These are phyloP conservation scores for Primulina tabacum DNA, from an alignment of 257 asterid genomes.

Conservation along the genomic window DNA sequence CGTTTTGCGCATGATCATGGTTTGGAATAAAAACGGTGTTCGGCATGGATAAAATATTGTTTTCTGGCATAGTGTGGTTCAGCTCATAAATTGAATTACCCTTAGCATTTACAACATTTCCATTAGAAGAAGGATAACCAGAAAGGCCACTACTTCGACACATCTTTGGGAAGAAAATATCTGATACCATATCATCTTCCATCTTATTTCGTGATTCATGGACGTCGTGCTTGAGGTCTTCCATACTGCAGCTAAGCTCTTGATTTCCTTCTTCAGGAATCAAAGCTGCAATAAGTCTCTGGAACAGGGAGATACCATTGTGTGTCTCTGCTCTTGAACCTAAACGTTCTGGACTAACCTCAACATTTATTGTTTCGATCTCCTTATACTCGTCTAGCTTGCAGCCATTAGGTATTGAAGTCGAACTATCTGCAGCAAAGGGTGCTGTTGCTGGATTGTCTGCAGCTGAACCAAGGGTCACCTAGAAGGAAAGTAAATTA, in stretches of 20 bases:
- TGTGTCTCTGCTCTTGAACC: constrained; percentile 42
- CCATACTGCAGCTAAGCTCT: constrained; percentile 41
- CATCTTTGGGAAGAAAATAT: constrained; percentile 36
- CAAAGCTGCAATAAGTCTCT: constrained; percentile 79
- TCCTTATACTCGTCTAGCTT: constrained; percentile 51
- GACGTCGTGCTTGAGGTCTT: constrained; percentile 43
- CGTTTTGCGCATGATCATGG: constrained; percentile 44
- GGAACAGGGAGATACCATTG: constrained; percentile 58
- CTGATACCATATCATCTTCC: constrained; percentile 49
- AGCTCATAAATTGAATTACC: constrained; percentile 46
- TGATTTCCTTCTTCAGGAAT: constrained; percentile 69
- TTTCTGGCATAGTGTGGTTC: constrained; percentile 38
- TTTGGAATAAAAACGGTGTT: constrained; percentile 36
- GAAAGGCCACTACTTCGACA: constrained; percentile 43
- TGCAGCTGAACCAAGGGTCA: not conserved
- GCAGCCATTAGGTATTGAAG: constrained; percentile 37
- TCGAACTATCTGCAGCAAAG: constrained; percentile 48
- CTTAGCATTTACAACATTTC: constrained; percentile 41
- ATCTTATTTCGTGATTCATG: constrained; percentile 51
- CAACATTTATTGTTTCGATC: constrained; percentile 45
- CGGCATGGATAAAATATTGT: constrained; percentile 31
- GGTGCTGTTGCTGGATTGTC: constrained; percentile 40
- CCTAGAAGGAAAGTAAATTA: not conserved
- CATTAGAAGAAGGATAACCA: constrained; percentile 48
- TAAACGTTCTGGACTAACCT: constrained; percentile 45